Percentiles rank a stretch among this genome's conserved stretches.
Conservation (phyloP, 352 stramenopile species). For the Globisporangium heterothallicum region DNA sequence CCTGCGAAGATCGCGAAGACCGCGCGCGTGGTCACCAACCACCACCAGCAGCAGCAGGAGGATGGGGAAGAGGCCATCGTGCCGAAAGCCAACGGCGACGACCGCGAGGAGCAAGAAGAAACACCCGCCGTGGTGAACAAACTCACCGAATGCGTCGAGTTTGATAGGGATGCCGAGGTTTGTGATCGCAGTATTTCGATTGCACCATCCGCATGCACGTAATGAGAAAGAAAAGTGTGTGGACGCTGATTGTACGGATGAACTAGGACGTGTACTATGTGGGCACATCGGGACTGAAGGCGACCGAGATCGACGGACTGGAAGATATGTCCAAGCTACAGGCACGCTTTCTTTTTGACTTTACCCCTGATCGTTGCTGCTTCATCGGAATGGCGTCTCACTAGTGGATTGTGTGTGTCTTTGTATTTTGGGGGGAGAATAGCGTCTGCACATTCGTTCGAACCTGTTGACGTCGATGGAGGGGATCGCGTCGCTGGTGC, state of each 20-base stretch:
- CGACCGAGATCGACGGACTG: constrained; percentile 56
- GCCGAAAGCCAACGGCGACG: constrained; percentile 1
- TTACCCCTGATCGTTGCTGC: too few species aligned
- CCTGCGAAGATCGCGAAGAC: not conserved
- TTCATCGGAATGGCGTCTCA: too few species aligned
- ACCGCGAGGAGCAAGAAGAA: constrained; percentile 24
- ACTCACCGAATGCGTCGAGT: constrained; percentile 75
- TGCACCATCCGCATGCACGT: too few species aligned
- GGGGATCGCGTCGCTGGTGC: constrained; percentile 49
- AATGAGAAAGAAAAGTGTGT: too few species aligned
- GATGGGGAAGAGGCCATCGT: too few species aligned
- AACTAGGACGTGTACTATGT: constrained; percentile 77
- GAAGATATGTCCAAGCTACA: constrained; percentile 42
- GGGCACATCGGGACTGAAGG: constrained; percentile 75
- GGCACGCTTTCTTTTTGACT: constrained; percentile 13
- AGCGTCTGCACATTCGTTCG: constrained; percentile 71
- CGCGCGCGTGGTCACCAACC: constrained; percentile 5
- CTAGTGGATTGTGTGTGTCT: not conserved
- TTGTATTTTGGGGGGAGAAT: not conserved
- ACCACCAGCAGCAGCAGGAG: too few species aligned
- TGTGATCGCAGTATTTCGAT: not conserved
- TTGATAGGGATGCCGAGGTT: constrained; percentile 42
- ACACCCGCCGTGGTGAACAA: constrained; percentile 20
- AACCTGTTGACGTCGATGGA: constrained; percentile 81
- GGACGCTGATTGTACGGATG: not conserved